A percentile compares a stretch with the other conserved stretches of the same genome.
phyloP scores from a whole-genome alignment of 352 stramenopile genomes.

The Phytophthora cajani region DNA sequence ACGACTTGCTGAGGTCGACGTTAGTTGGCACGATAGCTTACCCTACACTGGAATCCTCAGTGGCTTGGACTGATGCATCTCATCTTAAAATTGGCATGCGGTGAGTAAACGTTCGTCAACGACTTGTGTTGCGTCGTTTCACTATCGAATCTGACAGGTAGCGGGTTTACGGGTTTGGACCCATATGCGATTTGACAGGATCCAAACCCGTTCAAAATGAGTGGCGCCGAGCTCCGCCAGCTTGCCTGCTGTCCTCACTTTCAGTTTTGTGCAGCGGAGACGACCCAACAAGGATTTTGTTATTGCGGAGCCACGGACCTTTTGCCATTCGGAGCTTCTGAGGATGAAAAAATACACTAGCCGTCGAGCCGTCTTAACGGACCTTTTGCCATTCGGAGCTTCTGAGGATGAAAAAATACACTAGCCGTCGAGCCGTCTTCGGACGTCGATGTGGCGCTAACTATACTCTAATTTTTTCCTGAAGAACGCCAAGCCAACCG shows the following conservation, averaged over 20 bases:
- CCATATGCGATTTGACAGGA: constrained; percentile 11
- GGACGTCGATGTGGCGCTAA: constrained; percentile 56
- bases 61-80: too few relatives aligned
- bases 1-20: too few relatives aligned
- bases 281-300: background rate
- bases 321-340: constrained; percentile 37
- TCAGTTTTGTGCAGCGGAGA: constrained; percentile 15
- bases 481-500: constrained; percentile 47
- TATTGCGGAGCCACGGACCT: background rate
- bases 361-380: constrained; percentile 36
- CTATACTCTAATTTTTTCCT: constrained; percentile 90
- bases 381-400: constrained; percentile 10
- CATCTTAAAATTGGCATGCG: too few relatives aligned
- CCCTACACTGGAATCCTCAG: too few relatives aligned
- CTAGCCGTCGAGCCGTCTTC: constrained; percentile 46
- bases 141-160: constrained; percentile 11
- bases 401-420: constrained; percentile 85
- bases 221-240: constrained; percentile 19
- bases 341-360: constrained; percentile 83
- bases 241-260: constrained; percentile 8
- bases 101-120: too few relatives aligned
- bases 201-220: constrained; percentile 25
- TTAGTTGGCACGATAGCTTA: too few relatives aligned
- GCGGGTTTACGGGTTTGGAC: constrained; percentile 15
- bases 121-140: constrained; percentile 6